Percentiles rank a stretch among this genome's conserved stretches.
Conservation (phyloP, 2,329 filamentous ascomycete genomes). For the Macrophomina pseudophaseolina region DNA sequence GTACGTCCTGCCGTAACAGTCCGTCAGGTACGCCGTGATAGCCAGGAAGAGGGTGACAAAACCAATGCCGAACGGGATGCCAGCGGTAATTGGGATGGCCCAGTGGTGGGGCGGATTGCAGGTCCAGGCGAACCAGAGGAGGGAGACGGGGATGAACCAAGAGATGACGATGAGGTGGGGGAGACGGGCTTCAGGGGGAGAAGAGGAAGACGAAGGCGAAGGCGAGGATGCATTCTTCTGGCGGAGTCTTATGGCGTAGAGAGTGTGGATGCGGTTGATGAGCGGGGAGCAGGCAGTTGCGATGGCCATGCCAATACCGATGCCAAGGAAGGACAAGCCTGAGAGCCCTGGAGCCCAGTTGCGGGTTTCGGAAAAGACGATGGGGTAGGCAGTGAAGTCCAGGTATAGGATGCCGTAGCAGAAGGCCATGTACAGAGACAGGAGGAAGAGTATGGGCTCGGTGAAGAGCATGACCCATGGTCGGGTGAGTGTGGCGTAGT, state of each 20-base stretch:
- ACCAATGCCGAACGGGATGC: conserved; percentile 78
- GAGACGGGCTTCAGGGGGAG: conserved; percentile 78
- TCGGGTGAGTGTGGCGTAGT: conserved; percentile 29
- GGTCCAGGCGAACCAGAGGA: conserved; percentile 60
- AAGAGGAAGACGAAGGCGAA: conserved; percentile 52
- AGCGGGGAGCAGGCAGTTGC: conserved; percentile 57
- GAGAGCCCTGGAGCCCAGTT: conserved; percentile 76
- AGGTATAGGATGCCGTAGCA: conserved; percentile 88
- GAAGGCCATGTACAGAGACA: conserved; percentile 61
- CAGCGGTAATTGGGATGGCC: conserved; percentile 78
- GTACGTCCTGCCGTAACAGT: conserved; percentile 70
- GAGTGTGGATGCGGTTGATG: conserved; percentile 75
- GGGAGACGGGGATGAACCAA: conserved; percentile 73
- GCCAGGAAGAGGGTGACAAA: conserved; percentile 84
- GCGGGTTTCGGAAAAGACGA: conserved; percentile 77
- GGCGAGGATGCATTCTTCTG: conserved; percentile 41
- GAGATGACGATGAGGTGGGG: conserved; percentile 79
- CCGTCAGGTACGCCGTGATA: conserved; percentile 77
- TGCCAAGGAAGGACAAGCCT: conserved; percentile 79
- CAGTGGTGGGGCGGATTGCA: conserved; percentile 76
- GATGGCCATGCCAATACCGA: conserved; percentile 60
- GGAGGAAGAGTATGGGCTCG: conserved; percentile 77
- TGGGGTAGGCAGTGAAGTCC: conserved; percentile 88
- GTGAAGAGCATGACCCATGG: conserved; percentile 54
- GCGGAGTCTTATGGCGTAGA: conserved; percentile 67